Evolutionary conservation across 78 protist species (phyloP), one percentile per base, ranked within the genome.

Genomic region (Monosiga brevicollis): DNA sequence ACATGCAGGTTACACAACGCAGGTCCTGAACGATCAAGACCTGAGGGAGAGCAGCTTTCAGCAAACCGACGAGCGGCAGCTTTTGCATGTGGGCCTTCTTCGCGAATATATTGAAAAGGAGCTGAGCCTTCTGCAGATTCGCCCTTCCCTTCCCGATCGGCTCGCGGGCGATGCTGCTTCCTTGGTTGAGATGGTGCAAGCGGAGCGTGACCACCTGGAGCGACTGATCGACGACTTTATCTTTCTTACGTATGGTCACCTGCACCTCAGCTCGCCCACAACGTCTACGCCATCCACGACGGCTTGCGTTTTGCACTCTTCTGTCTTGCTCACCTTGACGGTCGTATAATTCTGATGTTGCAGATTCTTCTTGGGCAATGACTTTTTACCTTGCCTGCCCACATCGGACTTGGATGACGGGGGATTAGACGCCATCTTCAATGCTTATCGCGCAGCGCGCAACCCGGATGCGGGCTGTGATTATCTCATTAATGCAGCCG

Each of bases 381-480:
- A 99, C 83, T 99, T 99, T 73, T 85, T 98, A n/a, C 99, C 99
- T 2, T 98, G 94, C 88, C 37, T 97, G 62, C 99, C 99, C 35
- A 39, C 35, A 38, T 20, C 90, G 40, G 90, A 80, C 77, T 88
- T 94, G 39, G 82, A 71, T 11, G 87, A 87, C 24, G 90, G 85
- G 62, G 86, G 80, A 9, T 80, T 90, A 55, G 49, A 40, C 36
- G 1, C 20, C 0, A 1, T 85, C 32, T 71, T 90, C n/a, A 74
- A 38, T 11, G 38, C 76, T 1, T 88, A 88, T 84, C 40, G 40
- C 78, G n/a, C 11, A 40, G 41, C 22, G 29, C 80, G 43, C 80
- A 9, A 2, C 39, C 1, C 70, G 37, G 2, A 1, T n/a, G n/a
- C n/a, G n/a, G n/a, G n/a, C 29, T 3, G 24, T 10, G 80, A 41